Base-by-base conservation (phyloP, 2,329 filamentous ascomycete genomes). In the Shiraia sp. region DNA sequence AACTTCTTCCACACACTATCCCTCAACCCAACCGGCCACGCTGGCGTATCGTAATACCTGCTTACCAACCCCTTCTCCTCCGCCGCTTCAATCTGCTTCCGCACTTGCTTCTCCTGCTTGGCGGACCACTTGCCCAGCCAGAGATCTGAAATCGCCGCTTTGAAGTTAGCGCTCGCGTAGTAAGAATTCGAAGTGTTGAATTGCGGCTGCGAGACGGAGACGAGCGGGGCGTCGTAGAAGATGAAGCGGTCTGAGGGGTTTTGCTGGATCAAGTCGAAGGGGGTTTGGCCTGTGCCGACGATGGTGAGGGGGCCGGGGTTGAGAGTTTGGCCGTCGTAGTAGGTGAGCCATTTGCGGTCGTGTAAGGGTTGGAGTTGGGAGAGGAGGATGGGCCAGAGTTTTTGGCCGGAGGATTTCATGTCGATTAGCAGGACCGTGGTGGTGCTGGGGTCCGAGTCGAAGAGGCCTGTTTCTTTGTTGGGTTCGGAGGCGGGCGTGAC, bases 211-310 rank as follows among this genome's bases (percentile, higher is more conserved):
- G 54, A 43, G 9, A 61, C 26, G 19, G 56, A 69, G 57, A 40
- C 74, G 65, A 87, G 72, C 0, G 83, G 83, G 0, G 84, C 85
- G 52, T 88, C 85, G 57, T 82, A 84, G 65, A 86, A 86, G 40
- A 81, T 71, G 61, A 87, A 82, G 22, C 81, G 73, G 47, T 80
- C 75, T 1, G 75, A 79, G 5, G 68, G 52, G 54, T 81, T 80
- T n/a, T 70, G 63, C 3, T 75, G 68, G 8, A 87, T 57, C 7
- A 77, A 58, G 40, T 81, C 74, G 54, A 85, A 83, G 0, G 78
- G 81, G 0, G 81, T 78, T 49, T 80, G 79, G 10, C 87, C 86
- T 1, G 84, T 87, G 1, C 79, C 83, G 2, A 90, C 83, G 2
- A 89, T 78, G 0, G 85, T 89, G 25, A 90, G 67, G 1, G 82